These are phyloP conservation scores for Phytophthora boehmeriae DNA, from an alignment of 352 stramenopile species.

Conservation along the genomic window DNA sequence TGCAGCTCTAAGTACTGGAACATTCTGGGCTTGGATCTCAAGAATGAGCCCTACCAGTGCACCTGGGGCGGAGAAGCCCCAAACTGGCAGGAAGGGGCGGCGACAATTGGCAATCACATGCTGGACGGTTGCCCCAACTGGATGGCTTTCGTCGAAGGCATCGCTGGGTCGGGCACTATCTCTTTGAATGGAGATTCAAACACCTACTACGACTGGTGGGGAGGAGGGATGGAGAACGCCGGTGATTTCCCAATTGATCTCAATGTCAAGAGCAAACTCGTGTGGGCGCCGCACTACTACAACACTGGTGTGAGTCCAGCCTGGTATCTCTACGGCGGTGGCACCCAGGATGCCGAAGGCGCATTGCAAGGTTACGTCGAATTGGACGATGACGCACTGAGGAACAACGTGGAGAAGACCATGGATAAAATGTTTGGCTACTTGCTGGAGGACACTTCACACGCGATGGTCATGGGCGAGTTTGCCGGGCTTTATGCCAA, in stretches of 20 bases:
- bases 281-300: constrained; percentile 78
- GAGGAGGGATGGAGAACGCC: constrained; percentile 53
- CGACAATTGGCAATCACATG: constrained; percentile 63
- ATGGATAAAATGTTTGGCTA: constrained; percentile 59
- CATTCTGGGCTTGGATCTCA: constrained; percentile 67
- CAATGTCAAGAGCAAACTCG: constrained; percentile 52
- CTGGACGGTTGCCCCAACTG: constrained; percentile 64
- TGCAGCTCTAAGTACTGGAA: constrained; percentile 68
- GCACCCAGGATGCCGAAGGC: constrained; percentile 18
- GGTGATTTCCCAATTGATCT: constrained; percentile 43
- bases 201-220: constrained; percentile 73
- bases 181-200: constrained; percentile 26
- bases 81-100: constrained; percentile 58
- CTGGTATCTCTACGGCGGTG: constrained; percentile 62
- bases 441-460: constrained; percentile 36
- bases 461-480: constrained; percentile 53
- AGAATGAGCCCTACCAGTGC: constrained; percentile 68
- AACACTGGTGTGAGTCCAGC: constrained; percentile 64
- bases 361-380: constrained; percentile 31
- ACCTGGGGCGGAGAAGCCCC: constrained; percentile 48
- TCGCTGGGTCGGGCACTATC: constrained; percentile 43
- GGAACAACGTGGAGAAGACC: constrained; percentile 42
- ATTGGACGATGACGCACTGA: constrained; percentile 42
- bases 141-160: constrained; percentile 71
- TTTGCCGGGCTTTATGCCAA: constrained; percentile 54